Percentiles rank a stretch among this genome's conserved stretches.
Evolutionary conservation across 2,329 filamentous ascomycete genomes (phyloP).

Genomic region (Tolypocladium pustulatum): DNA sequence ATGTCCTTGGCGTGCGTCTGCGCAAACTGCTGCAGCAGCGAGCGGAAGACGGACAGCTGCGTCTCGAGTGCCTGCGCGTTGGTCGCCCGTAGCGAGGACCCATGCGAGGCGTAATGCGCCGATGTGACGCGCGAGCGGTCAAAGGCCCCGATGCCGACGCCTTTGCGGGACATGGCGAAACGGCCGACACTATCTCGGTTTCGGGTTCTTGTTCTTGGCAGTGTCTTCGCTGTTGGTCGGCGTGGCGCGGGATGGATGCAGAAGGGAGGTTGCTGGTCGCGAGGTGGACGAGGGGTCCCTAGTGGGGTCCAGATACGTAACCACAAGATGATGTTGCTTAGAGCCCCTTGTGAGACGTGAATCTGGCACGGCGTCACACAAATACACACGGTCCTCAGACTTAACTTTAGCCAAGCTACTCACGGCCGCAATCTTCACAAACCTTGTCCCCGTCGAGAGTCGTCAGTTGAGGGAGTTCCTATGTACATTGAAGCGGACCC

Average conservation of each 20-base stretch:
- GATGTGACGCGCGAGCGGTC: constrained; percentile 75
- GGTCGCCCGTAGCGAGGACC: constrained; percentile 70
- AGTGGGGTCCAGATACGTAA: background rate
- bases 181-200: background rate
- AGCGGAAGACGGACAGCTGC: constrained; percentile 93
- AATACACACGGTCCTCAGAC: background rate
- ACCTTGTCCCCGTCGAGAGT: background rate
- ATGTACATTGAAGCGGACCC: background rate
- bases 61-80: constrained; percentile 82
- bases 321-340: background rate
- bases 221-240: background rate
- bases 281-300: background rate
- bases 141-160: constrained; percentile 84
- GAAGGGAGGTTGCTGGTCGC: background rate
- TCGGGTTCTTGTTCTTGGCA: background rate
- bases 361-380: background rate
- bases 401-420: background rate
- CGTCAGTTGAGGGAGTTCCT: background rate
- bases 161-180: constrained; percentile 58
- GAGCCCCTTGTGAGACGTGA: background rate
- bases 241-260: background rate
- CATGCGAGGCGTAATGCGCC: constrained; percentile 84
- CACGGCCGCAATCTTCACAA: background rate
- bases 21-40: constrained; percentile 87
- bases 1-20: constrained; percentile 93